A percentile compares a stretch with the other conserved stretches of the same genome.
These are phyloP conservation scores for Alternaria panax DNA, from an alignment of 2,329 filamentous ascomycete genomes.

Conservation along the genomic window DNA sequence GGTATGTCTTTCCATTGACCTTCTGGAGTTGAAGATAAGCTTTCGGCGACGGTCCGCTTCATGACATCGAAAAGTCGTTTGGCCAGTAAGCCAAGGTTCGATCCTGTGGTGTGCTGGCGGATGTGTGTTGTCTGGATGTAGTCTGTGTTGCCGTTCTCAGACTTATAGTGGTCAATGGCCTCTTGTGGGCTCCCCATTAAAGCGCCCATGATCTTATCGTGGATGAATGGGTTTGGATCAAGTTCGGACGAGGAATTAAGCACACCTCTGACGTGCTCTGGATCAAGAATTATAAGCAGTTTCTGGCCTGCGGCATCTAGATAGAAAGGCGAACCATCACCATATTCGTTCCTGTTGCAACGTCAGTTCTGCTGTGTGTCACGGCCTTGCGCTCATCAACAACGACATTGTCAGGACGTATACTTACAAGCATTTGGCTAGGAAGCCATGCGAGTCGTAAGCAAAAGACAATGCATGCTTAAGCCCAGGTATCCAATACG, in stretches of 20 bases:
- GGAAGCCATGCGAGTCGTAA: slow-evolving; percentile 16
- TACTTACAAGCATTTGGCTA: slow-evolving; percentile 24
- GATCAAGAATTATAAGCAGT: slow-evolving; percentile 21
- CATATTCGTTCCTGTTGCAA: slow-evolving; percentile 18
- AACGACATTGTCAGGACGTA: neutral
- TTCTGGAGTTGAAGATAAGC: neutral
- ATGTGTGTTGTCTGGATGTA: slow-evolving; percentile 23
- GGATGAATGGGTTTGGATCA: slow-evolving; percentile 25
- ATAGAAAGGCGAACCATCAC: slow-evolving; percentile 24
- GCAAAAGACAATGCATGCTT: slow-evolving; percentile 26
- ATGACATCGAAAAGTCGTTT: slow-evolving; percentile 17
- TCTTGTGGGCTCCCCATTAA: slow-evolving; percentile 25
- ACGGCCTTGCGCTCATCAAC: too few species aligned
- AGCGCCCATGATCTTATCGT: slow-evolving; percentile 23
- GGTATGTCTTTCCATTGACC: slow-evolving; percentile 17
- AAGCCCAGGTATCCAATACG: slow-evolving; percentile 29
- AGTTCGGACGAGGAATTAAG: slow-evolving; percentile 15
- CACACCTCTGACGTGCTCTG: slow-evolving; percentile 22
- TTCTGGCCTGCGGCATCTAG: slow-evolving; percentile 26
- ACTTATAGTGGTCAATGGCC: slow-evolving; percentile 23
- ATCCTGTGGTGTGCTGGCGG: slow-evolving; percentile 19
- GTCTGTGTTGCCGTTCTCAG: slow-evolving; percentile 11
- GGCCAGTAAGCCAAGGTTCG: slow-evolving; percentile 11
- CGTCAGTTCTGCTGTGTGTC: neutral
- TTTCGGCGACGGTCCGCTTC: slow-evolving; percentile 12